Percentiles rank a stretch among this genome's conserved stretches.
phyloP scores from a whole-genome alignment of 441 rosid genomes.

The Codiaeum variegatum region DNA sequence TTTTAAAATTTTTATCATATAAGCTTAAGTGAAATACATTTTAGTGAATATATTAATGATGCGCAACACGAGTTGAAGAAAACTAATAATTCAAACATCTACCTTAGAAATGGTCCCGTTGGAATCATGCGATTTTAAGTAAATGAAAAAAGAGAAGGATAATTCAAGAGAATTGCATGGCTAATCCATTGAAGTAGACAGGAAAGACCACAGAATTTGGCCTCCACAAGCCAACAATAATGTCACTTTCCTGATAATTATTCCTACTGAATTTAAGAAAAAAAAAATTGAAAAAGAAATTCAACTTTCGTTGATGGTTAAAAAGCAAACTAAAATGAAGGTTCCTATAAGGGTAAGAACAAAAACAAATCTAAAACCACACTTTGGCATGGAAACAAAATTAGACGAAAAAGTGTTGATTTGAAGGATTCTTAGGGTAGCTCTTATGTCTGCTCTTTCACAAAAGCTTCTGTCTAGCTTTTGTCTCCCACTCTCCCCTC shows the following conservation, averaged over 20 bases:
- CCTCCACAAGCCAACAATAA: conserved; percentile 21
- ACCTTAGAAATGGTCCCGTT: conserved; percentile 18
- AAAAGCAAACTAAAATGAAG: conserved; percentile 24
- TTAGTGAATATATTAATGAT: no score
- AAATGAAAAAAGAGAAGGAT: no score
- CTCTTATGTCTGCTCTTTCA: not conserved
- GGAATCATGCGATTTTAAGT: conserved; percentile 4
- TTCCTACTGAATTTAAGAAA: conserved; percentile 4
- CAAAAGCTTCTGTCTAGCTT: not conserved
- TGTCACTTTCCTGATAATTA: conserved; percentile 14
- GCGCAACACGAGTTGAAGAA: no score
- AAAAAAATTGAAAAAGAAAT: no score
- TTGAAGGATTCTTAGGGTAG: conserved; percentile 27
- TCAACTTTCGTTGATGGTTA: conserved; percentile 2
- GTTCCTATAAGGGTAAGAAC: conserved; percentile 17
- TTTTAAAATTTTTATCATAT: no score
- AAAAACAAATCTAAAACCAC: conserved; percentile 17
- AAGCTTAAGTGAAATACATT: no score
- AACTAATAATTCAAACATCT: conserved; percentile 14
- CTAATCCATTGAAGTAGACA: conserved; percentile 26
- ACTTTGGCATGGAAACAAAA: conserved; percentile 19
- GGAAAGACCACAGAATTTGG: conserved; percentile 33
- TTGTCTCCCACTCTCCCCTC: not conserved
- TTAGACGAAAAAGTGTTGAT: conserved; percentile 21
- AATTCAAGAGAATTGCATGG: conserved; percentile 21